Evolutionary conservation across 257 asterid species (phyloP), one percentile per base, ranked within the genome.

Genomic region (Penstemon newberryi): DNA sequence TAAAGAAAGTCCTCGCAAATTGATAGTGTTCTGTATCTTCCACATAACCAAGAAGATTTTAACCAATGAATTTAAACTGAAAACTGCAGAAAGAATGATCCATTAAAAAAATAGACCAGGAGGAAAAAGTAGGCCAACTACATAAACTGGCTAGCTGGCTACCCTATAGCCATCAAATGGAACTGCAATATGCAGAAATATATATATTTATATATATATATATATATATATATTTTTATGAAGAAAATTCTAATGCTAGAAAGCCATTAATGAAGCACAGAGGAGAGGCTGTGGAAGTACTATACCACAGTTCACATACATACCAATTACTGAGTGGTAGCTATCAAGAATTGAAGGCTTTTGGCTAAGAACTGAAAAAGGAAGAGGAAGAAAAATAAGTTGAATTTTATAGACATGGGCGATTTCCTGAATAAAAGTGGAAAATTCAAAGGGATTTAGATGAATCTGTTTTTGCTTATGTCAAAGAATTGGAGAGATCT

Each of bases 401-500:
- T 75, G 63, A 77, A 58, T 50, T 70, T 25, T 62, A 65, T 25
- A 58, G 71, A 73, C 37, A 66, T 57, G 53, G 64, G 70, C 18
- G 7, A 33, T 18, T 45, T 13, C 60, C 63, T 66, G 64, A 67
- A 65, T 65, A 47, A 52, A 46, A 25, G 38, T 41, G 50, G 66
- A 69, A 53, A 3, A 50, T 11, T 36, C 44, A 47, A 37, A 25
- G 12, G 47, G 63, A 69, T 15, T 25, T 51, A 4, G 79, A 75
- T 79, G 83, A 68, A 73, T 76, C 68, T 65, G 83, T 78, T 66
- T 73, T 6, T 66, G 86, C 83, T 74, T 76, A 72, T 86, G 90
- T 80, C 84, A 81, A 70, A 76, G 77, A 59, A 54, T 71, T 78
- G 85, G 82, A 83, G 87, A 75, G 87, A 83, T 85, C 86, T 87